Percentiles rank a stretch among this genome's conserved stretches.
phyloP scores from a whole-genome alignment of 2,329 filamentous ascomycete genomes.

The Cladosporium sp. region DNA sequence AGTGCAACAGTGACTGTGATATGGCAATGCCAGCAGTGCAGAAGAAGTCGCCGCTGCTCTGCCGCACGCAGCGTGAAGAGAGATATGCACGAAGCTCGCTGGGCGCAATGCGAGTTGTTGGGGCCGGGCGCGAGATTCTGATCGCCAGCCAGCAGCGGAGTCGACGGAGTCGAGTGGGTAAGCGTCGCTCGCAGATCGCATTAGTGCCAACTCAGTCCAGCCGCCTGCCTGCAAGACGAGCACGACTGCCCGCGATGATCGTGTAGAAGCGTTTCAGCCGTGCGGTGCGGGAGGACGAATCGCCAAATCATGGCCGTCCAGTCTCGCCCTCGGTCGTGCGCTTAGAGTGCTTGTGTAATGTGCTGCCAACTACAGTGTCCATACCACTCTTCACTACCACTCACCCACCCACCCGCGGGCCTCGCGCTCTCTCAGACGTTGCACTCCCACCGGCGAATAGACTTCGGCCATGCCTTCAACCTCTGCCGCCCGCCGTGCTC shows the following conservation, averaged over 20 bases:
- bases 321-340: not conserved
- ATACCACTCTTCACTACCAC: too few species aligned
- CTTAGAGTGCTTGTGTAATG: too few species aligned
- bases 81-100: not conserved
- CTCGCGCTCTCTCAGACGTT: too few species aligned
- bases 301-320: not conserved
- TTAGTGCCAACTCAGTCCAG: constrained; percentile 5
- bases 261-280: not conserved
- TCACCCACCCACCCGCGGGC: too few species aligned
- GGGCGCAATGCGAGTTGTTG: not conserved
- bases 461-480: constrained; percentile 2
- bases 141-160: not conserved
- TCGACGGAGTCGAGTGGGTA: not conserved
- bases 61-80: not conserved
- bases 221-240: not conserved
- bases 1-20: not conserved
- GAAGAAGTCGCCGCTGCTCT: not conserved
- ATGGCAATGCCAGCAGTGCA: not conserved
- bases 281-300: too few species aligned
- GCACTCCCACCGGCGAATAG: not conserved
- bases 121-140: constrained; percentile 3
- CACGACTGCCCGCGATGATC: not conserved
- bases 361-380: too few species aligned
- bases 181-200: not conserved
- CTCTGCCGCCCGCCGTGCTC: not conserved